These are phyloP conservation scores for Tylopilus sp. DNA, from an alignment of 1,284 basidiomycete species.

Conservation along the genomic window DNA sequence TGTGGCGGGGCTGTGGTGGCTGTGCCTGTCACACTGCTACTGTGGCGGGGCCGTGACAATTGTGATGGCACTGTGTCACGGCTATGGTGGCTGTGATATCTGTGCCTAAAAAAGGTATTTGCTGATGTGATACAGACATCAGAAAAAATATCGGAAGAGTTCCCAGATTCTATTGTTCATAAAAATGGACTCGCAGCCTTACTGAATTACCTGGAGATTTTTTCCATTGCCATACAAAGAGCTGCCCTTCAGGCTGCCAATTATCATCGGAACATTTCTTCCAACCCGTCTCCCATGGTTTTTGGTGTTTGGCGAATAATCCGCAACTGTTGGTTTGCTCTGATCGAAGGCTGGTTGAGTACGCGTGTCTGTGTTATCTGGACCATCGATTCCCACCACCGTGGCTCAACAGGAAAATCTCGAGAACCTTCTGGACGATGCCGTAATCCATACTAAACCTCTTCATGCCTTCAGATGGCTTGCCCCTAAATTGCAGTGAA, in stretches of 20 bases:
- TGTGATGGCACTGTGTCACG: no score
- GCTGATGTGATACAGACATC: slow-evolving; percentile 92
- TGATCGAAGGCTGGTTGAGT: slow-evolving; percentile 95
- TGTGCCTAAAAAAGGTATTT: no score
- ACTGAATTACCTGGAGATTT: slow-evolving; percentile 95
- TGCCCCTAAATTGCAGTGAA: slow-evolving; percentile 84
- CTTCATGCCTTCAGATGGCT: slow-evolving; percentile 88
- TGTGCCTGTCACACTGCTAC: no score
- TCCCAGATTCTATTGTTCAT: slow-evolving; percentile 92
- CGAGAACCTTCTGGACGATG: slow-evolving; percentile 85
- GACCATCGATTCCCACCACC: slow-evolving; percentile 90
- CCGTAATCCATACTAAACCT: slow-evolving; percentile 89
- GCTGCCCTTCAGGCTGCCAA: slow-evolving; percentile 97
- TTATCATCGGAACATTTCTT: slow-evolving; percentile 91
- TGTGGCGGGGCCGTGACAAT: no score
- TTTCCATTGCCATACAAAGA: slow-evolving; percentile 95
- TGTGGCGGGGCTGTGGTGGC: no score
- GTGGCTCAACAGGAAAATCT: slow-evolving; percentile 86
- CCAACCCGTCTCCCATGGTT: slow-evolving; percentile 90
- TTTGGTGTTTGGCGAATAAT: slow-evolving; percentile 93
- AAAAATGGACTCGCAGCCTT: slow-evolving; percentile 93
- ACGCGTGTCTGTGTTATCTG: slow-evolving; percentile 93
- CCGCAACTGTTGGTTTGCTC: slow-evolving; percentile 90
- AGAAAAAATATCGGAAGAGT: slow-evolving; percentile 97
- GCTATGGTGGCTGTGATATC: no score